phyloP scores from a whole-genome alignment of 805 yeast genomes.

The Candida anglica region DNA sequence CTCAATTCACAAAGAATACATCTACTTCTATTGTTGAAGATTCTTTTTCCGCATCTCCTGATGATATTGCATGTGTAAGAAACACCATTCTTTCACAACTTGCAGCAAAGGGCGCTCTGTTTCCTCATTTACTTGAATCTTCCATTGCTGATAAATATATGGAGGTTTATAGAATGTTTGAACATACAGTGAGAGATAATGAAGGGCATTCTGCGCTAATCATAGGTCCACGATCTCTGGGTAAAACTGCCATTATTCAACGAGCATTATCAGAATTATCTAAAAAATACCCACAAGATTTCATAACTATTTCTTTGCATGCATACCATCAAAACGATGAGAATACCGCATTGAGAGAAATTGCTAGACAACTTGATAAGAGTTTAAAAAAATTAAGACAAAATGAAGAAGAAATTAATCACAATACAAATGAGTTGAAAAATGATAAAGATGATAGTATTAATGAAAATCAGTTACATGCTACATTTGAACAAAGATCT shows the following conservation, averaged over 20 bases:
- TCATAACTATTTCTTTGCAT: constrained; percentile 59
- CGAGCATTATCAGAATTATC: constrained; percentile 48
- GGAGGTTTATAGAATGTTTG: constrained; percentile 56
- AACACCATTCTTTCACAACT: constrained; percentile 18
- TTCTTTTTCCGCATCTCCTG: too few relatives aligned
- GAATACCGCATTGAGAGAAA: constrained; percentile 72
- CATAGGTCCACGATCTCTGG: constrained; percentile 77
- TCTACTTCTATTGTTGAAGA: too few relatives aligned
- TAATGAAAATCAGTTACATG: constrained; percentile 3
- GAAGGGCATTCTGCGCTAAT: constrained; percentile 81
- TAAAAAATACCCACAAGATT: constrained; percentile 42
- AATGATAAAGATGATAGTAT: constrained; percentile 12
- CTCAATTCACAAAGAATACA: too few relatives aligned
- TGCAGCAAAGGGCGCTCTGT: constrained; percentile 9
- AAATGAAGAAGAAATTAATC: constrained; percentile 5
- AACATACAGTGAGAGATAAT: constrained; percentile 58
- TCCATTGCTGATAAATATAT: constrained; percentile 28
- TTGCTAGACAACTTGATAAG: constrained; percentile 76
- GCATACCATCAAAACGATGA: constrained; percentile 77
- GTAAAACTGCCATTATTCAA: constrained; percentile 65
- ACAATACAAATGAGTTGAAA: too few relatives aligned
- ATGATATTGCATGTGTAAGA: constrained; percentile 13
- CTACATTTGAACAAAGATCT: constrained; percentile 46
- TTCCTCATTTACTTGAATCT: constrained; percentile 14
- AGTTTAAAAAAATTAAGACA: constrained; percentile 13